Base-by-base conservation (phyloP, 2,329 filamentous ascomycete genomes). In the Xylaria hypoxylon region DNA sequence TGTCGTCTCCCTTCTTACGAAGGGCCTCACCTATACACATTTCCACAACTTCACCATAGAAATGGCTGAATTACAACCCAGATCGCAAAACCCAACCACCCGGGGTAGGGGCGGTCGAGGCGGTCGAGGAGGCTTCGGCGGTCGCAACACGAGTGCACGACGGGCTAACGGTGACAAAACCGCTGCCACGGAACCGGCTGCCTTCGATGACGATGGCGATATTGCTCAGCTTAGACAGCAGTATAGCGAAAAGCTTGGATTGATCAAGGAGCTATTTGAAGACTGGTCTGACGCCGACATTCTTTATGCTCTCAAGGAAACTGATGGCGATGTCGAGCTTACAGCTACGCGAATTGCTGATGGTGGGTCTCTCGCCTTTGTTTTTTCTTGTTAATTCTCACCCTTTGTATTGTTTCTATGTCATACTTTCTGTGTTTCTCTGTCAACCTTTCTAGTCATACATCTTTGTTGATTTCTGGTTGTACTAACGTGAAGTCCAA, bases 231-330 rank as follows among this genome's bases (percentile, higher is more conserved):
- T 98, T 78, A 96, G 96, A 87, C 94, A 93, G 85, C 90, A 92
- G 80, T 96, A 97, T 79, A 87, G 91, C 76, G 84, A 84, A 76
- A 92, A 95, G 83, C 87, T 97, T 74, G 85, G 85, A 69, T 89
- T 90, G 76, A 89, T 99, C 79, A 94, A 93, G 83, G 94, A 97
- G 80, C 90, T 98, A 83, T 97, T 97, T 84, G 89, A 93, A 67
- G 91, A 94, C 80, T 98, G 95, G 96, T 95, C 94, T 74, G 93
- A 97, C 77, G 93, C 94, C 80, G 95, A 98, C 80, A 89, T 98
- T 70, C 89, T 98, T 71, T 96, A 96, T 79, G 94, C 94, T 69
- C 86, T 99, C 67, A 89, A 97, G 80, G 96, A 99, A 84, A 91
- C 90, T 63, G 87, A 92, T 75, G 92, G 92, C 75, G 92, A 96